These are phyloP conservation scores for Auricularia sp. DNA, from an alignment of 768 basidiomycete genomes.

Conservation along the genomic window DNA sequence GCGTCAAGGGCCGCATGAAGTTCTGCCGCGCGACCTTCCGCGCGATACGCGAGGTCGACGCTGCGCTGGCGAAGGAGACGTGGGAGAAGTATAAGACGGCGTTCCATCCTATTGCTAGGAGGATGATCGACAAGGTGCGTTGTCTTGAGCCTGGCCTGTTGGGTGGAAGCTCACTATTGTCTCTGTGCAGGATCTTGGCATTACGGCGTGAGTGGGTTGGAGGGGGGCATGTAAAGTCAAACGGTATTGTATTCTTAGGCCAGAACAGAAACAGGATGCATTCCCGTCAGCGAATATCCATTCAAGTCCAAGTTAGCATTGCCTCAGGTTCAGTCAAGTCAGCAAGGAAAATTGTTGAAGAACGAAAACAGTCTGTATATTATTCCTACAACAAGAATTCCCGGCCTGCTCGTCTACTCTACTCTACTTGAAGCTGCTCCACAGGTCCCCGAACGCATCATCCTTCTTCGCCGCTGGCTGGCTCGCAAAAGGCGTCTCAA, in stretches of 20 bases:
- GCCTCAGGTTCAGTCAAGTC: too few species aligned
- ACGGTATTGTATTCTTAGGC: too few species aligned
- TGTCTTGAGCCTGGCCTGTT: not conserved
- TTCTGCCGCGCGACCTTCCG: conserved; percentile 64
- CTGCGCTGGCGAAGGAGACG: conserved; percentile 37
- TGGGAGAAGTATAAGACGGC: conserved; percentile 38
- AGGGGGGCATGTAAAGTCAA: too few species aligned
- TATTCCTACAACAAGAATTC: not conserved
- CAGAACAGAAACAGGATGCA: too few species aligned
- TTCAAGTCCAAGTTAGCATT: too few species aligned
- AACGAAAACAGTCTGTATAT: not conserved
- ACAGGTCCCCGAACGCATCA: conserved; percentile 73
- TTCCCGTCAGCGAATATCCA: too few species aligned
- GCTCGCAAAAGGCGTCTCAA: conserved; percentile 20
- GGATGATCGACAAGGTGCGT: conserved; percentile 63
- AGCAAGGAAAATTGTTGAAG: not conserved
- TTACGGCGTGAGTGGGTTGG: too few species aligned
- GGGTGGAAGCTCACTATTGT: not conserved
- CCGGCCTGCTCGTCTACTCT: too few species aligned
- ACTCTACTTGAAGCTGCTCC: conserved; percentile 67
- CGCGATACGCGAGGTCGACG: conserved; percentile 43
- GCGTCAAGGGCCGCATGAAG: conserved; percentile 72
- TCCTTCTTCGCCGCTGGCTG: conserved; percentile 48
- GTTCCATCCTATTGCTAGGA: conserved; percentile 73
- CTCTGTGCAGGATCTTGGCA: not conserved